Conservation (phyloP, 2,329 filamentous ascomycete species). For the Trichoderma breve region DNA sequence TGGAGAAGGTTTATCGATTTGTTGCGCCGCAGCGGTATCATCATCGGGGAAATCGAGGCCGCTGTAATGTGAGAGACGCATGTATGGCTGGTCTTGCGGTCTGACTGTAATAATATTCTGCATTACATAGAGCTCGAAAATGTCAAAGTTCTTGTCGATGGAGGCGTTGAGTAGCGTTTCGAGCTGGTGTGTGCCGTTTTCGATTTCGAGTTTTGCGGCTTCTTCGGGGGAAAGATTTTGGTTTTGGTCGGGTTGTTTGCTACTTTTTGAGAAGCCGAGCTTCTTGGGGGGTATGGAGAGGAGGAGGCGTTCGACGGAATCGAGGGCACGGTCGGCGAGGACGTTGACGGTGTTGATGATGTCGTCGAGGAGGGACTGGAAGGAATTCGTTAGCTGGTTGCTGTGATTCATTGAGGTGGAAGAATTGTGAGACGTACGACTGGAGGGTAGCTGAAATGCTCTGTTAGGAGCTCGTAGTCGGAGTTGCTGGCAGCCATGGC, state of each 20-base stretch:
- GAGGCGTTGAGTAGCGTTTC: slow-evolving; percentile 78
- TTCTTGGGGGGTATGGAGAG: slow-evolving; percentile 68
- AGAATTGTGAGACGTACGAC: slow-evolving; percentile 58
- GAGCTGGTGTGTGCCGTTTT: slow-evolving; percentile 81
- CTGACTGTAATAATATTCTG: slow-evolving; percentile 74
- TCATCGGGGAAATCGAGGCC: slow-evolving; percentile 49
- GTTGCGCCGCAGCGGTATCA: slow-evolving; percentile 5
- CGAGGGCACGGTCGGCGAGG: slow-evolving; percentile 84
- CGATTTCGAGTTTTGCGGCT: slow-evolving; percentile 65
- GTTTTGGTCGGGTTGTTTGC: slow-evolving; percentile 27
- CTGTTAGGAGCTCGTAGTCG: slow-evolving; percentile 74
- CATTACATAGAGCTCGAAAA: slow-evolving; percentile 86
- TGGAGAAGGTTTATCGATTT: slow-evolving; percentile 49
- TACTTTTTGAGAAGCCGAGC: slow-evolving; percentile 67
- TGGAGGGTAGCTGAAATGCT: slow-evolving; percentile 93
- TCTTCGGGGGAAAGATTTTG: slow-evolving; percentile 41
- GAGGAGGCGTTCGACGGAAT: slow-evolving; percentile 81
- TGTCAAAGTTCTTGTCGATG: slow-evolving; percentile 82
- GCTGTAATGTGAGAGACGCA: slow-evolving; percentile 82
- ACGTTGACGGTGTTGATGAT: slow-evolving; percentile 97
- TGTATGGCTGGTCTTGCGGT: slow-evolving; percentile 71
- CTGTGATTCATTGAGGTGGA: background rate
- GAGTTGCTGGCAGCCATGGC: slow-evolving; percentile 40
- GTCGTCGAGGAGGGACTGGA: slow-evolving; percentile 87
- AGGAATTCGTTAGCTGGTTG: background rate